A percentile compares a stretch with the other conserved stretches of the same genome.
These are phyloP conservation scores for Akanthomyces uredinophilus DNA, from an alignment of 2,329 filamentous ascomycete genomes.

Conservation along the genomic window DNA sequence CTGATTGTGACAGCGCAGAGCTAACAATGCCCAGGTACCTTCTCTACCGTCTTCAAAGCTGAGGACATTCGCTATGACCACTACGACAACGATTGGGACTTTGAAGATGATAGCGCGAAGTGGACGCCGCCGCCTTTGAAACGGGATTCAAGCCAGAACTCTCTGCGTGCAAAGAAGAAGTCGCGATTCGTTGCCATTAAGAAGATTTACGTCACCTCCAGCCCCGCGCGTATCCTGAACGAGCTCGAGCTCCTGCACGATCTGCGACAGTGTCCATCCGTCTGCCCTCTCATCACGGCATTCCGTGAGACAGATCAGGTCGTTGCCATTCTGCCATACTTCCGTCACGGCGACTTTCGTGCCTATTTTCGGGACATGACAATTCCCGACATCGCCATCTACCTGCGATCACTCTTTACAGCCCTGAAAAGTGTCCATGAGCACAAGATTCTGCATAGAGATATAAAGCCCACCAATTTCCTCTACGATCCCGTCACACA, in stretches of 20 bases:
- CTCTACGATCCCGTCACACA: constrained; percentile 78
- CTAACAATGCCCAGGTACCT: constrained; percentile 64
- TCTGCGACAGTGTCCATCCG: constrained; percentile 72
- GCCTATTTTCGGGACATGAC: constrained; percentile 91
- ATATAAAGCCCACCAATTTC: constrained; percentile 98
- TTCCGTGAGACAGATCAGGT: constrained; percentile 94
- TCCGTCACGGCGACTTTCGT: constrained; percentile 90
- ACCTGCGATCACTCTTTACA: constrained; percentile 82
- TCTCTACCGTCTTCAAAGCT: constrained; percentile 98
- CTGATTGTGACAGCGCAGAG: neutral
- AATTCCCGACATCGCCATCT: constrained; percentile 79
- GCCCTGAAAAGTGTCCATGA: constrained; percentile 80
- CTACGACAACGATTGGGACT: constrained; percentile 84
- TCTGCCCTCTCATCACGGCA: constrained; percentile 95
- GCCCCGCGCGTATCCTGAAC: constrained; percentile 87
- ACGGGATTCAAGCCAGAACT: constrained; percentile 36
- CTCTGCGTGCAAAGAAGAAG: constrained; percentile 26
- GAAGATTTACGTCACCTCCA: constrained; percentile 98
- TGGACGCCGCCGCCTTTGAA: constrained; percentile 67
- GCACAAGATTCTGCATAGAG: constrained; percentile 81
- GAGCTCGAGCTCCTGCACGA: constrained; percentile 92
- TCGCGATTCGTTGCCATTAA: constrained; percentile 91
- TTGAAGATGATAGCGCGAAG: constrained; percentile 59
- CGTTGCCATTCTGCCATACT: constrained; percentile 90
- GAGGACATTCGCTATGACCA: constrained; percentile 83